A percentile compares a stretch with the other conserved stretches of the same genome.
phyloP scores from a whole-genome alignment of 805 yeast genomes.

The Wickerhamiella cacticola region DNA sequence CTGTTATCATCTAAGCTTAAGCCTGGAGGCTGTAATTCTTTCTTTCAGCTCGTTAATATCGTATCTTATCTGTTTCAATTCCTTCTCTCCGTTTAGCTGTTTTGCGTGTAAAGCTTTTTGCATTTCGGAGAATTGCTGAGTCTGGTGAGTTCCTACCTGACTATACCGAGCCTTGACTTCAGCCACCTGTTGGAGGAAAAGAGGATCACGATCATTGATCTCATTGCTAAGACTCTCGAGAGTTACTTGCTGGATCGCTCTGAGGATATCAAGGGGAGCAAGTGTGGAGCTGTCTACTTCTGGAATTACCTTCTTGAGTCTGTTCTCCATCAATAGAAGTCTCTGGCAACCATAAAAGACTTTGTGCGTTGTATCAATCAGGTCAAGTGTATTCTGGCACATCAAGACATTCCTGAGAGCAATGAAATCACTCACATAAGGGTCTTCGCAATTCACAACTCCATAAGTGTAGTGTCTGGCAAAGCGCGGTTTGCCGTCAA shows the following conservation, averaged over 20 bases:
- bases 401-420: conserved; percentile 65
- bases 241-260: conserved; percentile 14
- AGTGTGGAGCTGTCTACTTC: background rate
- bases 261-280: conserved; percentile 14
- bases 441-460: conserved; percentile 75
- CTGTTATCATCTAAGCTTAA: background rate
- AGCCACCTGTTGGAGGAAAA: conserved; percentile 16
- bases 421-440: conserved; percentile 72
- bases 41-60: conserved; percentile 15
- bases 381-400: conserved; percentile 74
- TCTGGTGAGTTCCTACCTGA: conserved; percentile 3
- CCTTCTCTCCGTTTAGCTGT: conserved; percentile 1
- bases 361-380: conserved; percentile 68
- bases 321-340: conserved; percentile 21
- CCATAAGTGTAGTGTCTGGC: conserved; percentile 93
- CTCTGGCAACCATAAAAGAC: conserved; percentile 72
- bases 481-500: conserved; percentile 50
- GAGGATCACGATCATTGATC: conserved; percentile 14
- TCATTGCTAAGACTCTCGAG: conserved; percentile 11
- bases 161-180: conserved; percentile 10
- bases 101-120: background rate
- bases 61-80: conserved; percentile 8
- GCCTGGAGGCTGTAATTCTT: conserved; percentile 31
- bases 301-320: conserved; percentile 15
- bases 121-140: conserved; percentile 5